Conservation (phyloP, 108 stramenopile species). For the Cyclotella kingstonii region DNA sequence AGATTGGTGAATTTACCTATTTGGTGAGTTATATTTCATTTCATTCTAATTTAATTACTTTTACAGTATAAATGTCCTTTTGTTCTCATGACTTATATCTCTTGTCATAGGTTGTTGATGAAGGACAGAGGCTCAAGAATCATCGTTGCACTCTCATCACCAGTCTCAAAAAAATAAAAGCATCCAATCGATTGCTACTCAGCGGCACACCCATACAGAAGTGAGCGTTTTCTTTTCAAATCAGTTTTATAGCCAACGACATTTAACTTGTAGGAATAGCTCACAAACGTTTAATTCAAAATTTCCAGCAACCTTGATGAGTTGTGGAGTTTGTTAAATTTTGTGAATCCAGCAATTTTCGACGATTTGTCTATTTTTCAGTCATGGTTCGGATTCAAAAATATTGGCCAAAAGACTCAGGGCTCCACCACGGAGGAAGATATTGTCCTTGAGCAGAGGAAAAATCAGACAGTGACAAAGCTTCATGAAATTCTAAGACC, state of each 20-base stretch:
- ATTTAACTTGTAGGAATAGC: too few species aligned
- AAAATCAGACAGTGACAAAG: conserved; percentile 91
- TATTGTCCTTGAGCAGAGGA: conserved; percentile 86
- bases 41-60: too few species aligned
- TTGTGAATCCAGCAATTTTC: conserved; percentile 97
- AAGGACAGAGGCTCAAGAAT: conserved; percentile 98
- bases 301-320: conserved; percentile 89
- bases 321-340: conserved; percentile 98
- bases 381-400: conserved; percentile 96
- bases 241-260: too few species aligned
- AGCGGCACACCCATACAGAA: conserved; percentile 97
- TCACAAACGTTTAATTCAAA: too few species aligned
- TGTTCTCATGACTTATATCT: too few species aligned
- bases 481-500: conserved; percentile 97
- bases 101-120: conserved; percentile 99
- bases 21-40: too few species aligned
- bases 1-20: conserved; percentile 82
- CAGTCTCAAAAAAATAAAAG: conserved; percentile 84
- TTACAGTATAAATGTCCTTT: too few species aligned
- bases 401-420: conserved; percentile 91
- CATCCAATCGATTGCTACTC: conserved; percentile 88
- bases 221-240: too few species aligned
- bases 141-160: conserved; percentile 89
- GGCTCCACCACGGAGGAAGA: conserved; percentile 86
- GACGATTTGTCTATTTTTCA: conserved; percentile 96